phyloP scores from a whole-genome alignment of 768 basidiomycete species.

The Mycena haematopus region DNA sequence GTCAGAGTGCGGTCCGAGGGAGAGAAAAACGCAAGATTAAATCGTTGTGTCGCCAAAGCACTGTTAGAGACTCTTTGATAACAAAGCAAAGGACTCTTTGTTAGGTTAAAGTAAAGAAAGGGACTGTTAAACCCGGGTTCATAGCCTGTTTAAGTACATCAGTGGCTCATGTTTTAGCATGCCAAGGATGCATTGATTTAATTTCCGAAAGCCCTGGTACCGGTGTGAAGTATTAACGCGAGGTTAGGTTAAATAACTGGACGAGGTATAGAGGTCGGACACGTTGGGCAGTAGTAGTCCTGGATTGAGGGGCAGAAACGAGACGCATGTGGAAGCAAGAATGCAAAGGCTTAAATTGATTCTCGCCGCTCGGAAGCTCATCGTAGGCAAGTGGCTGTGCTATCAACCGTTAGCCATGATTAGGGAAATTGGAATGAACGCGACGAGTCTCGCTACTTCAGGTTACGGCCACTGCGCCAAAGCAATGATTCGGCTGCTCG shows the following conservation, averaged over 20 bases:
- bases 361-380: too few relatives aligned
- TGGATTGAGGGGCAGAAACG: neutral
- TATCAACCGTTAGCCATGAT: too few relatives aligned
- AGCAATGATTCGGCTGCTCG: too few relatives aligned
- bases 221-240: neutral
- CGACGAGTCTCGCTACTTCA: too few relatives aligned
- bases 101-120: conserved; percentile 18
- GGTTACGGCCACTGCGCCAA: too few relatives aligned
- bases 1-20: neutral
- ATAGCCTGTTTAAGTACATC: neutral
- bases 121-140: neutral
- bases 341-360: conserved; percentile 28
- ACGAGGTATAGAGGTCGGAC: neutral
- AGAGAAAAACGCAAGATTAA: conserved; percentile 3
- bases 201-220: conserved; percentile 16
- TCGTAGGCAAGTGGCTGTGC: too few relatives aligned
- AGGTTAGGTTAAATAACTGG: conserved; percentile 2
- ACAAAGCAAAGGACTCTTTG: conserved; percentile 5
- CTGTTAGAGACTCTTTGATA: too few relatives aligned
- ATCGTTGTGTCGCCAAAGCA: conserved; percentile 6
- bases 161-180: conserved; percentile 9
- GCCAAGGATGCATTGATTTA: conserved; percentile 21
- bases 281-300: conserved; percentile 41
- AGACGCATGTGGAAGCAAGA: neutral
- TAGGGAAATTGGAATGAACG: too few relatives aligned